Evolutionary conservation across 2,329 filamentous ascomycete genomes (phyloP).

Genomic region (Calonectria montana): DNA sequence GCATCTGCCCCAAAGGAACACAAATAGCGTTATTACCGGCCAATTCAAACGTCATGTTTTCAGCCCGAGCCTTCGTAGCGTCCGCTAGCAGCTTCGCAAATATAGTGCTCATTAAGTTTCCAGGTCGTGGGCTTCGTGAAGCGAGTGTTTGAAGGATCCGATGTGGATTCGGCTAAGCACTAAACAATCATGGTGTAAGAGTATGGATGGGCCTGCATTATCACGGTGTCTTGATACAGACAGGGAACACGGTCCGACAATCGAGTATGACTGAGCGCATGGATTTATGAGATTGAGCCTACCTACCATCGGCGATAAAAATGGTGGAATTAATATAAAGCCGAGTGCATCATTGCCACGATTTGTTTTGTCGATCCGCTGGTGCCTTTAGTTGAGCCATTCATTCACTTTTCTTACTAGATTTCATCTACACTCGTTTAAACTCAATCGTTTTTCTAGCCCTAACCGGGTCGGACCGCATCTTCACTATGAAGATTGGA

Average conservation of each 20-base stretch:
- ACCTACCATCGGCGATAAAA: neutral
- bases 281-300: neutral
- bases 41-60: neutral
- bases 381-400: neutral
- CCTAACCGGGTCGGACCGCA: neutral
- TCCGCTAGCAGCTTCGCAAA: neutral
- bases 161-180: neutral
- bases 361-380: neutral
- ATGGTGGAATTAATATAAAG: constrained; percentile 7
- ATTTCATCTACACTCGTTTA: neutral
- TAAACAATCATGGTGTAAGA: neutral
- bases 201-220: neutral
- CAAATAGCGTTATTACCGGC: neutral
- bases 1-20: constrained; percentile 1
- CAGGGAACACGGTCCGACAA: neutral
- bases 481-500: constrained; percentile 13
- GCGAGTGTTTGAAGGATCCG: neutral
- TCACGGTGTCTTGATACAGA: neutral
- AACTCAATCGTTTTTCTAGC: neutral
- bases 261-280: neutral
- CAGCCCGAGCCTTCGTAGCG: neutral
- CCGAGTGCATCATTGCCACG: neutral
- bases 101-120: neutral
- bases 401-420: neutral
- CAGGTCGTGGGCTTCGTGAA: neutral